Evolutionary conservation across 1,284 basidiomycete species (phyloP), one percentile per base, ranked within the genome.

Genomic region (Singerocomus inundabilis): DNA sequence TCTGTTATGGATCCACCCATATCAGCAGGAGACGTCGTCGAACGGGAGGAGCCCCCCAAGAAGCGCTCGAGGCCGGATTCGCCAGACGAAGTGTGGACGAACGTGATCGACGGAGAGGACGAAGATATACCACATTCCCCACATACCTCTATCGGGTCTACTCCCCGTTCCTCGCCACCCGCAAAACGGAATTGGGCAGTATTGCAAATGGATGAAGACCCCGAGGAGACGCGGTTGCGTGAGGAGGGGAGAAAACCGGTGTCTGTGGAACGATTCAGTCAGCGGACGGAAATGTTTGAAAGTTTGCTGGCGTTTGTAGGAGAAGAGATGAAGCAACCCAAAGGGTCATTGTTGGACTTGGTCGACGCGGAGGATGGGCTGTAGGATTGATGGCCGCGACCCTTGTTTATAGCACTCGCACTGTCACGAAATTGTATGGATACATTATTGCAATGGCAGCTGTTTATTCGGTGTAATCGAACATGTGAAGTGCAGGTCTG

Each of bases 211-310:
- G 60, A 69, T 37, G 68, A 72, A 50, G 79, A 80, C 54, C 71
- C 74, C 0, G 48, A 58, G n/a, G 64, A 69, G 44, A 39, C 40
- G 5, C 34, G 33, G 3, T 21, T 55, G 21, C 46, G 54, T 6
- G 57, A 52, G 4, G 52, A 54, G 10, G 55, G 49, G 35, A 45
- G 47, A 39, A 63, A 60, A 32, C 36, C 53, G 0, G 56, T 60
- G 39, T 69, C 68, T 6, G 60, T 67, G 1, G 70, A 69, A 32
- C 61, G 78, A 52, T 87, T 81, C 61, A 68, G 69, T 37, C 80
- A 85, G 63, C 74, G 88, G 37, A 85, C 77, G 44, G 77, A 81
- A 49, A 76, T 87, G 46, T 91, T 90, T 63, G 84, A 90, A 62
- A 66, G 66, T 34, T 58, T 91, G 48, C 66, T 90, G 69, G 72